A percentile compares a stretch with the other conserved stretches of the same genome.
phyloP scores from a whole-genome alignment of 2,329 filamentous ascomycete species.

The Madurella mycetomatis region DNA sequence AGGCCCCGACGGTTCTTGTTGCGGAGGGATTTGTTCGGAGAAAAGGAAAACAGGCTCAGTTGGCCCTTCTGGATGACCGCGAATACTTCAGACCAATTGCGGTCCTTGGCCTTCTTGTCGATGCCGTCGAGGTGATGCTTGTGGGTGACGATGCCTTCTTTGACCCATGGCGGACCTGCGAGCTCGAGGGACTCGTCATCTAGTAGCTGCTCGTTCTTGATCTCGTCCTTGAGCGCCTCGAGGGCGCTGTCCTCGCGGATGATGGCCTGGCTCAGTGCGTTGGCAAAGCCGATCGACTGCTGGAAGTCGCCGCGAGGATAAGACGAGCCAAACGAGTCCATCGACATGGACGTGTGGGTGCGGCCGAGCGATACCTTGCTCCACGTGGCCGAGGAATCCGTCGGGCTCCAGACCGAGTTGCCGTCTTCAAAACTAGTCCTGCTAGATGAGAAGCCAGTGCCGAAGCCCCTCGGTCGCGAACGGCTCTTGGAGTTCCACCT shows the following conservation, averaged over 20 bases:
- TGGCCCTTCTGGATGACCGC: slow-evolving; percentile 93
- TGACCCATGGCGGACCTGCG: slow-evolving; percentile 93
- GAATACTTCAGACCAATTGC: slow-evolving; percentile 93
- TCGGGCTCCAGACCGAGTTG: slow-evolving; percentile 84
- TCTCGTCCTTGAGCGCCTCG: slow-evolving; percentile 51
- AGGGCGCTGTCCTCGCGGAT: slow-evolving; percentile 74
- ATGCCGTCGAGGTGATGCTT: slow-evolving; percentile 91
- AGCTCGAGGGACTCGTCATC: slow-evolving; percentile 92
- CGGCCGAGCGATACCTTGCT: slow-evolving; percentile 90
- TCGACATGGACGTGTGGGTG: slow-evolving; percentile 85
- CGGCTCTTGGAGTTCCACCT: slow-evolving; percentile 84
- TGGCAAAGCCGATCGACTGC: slow-evolving; percentile 95
- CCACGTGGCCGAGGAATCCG: slow-evolving; percentile 84
- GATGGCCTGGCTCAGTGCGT: slow-evolving; percentile 92
- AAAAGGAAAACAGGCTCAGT: slow-evolving; percentile 91
- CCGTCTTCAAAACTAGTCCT: slow-evolving; percentile 91
- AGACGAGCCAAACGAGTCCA: slow-evolving; percentile 80
- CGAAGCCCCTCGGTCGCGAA: slow-evolving; percentile 70
- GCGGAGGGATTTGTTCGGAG: slow-evolving; percentile 69
- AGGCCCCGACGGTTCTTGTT: slow-evolving; percentile 57
- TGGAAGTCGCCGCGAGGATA: slow-evolving; percentile 79
- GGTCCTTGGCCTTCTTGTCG: slow-evolving; percentile 88
- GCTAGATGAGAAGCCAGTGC: slow-evolving; percentile 81
- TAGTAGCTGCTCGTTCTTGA: slow-evolving; percentile 61
- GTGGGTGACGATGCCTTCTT: slow-evolving; percentile 92